Percentiles rank a stretch among this genome's conserved stretches.
phyloP scores from a whole-genome alignment of 192 early-diverging fungal species.

The Bifiguratus adelaidae region DNA sequence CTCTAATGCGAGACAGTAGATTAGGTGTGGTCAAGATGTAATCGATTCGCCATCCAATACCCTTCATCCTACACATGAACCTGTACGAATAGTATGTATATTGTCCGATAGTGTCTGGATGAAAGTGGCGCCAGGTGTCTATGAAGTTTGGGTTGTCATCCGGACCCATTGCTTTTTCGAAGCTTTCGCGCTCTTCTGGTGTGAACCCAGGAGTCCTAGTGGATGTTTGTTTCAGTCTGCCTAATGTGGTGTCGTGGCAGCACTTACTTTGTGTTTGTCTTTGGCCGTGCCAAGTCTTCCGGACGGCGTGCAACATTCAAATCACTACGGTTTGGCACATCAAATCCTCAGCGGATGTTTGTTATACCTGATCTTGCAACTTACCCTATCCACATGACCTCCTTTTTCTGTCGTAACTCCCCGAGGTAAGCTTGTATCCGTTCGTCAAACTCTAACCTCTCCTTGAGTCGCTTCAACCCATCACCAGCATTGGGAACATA shows the following conservation, averaged over 20 bases:
- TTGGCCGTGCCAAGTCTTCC: constrained; percentile 64
- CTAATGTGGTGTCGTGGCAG: background rate
- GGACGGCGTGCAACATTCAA: constrained; percentile 77
- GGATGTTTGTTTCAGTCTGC: background rate
- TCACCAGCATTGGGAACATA: constrained; percentile 80
- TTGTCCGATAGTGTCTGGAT: constrained; percentile 48
- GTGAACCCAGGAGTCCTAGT: constrained; percentile 71
- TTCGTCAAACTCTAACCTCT: constrained; percentile 50
- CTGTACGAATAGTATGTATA: constrained; percentile 79
- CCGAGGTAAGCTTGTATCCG: constrained; percentile 55
- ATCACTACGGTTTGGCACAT: constrained; percentile 26
- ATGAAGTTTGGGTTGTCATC: constrained; percentile 41
- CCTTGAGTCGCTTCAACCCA: constrained; percentile 55
- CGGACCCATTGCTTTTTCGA: constrained; percentile 36
- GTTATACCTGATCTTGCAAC: background rate
- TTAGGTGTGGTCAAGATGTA: constrained; percentile 67
- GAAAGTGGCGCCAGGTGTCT: constrained; percentile 63
- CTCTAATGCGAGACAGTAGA: constrained; percentile 41
- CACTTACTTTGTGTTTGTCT: constrained; percentile 51
- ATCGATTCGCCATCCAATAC: constrained; percentile 77
- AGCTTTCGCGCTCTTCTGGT: constrained; percentile 65
- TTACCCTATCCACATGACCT: constrained; percentile 70
- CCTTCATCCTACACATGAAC: constrained; percentile 56
- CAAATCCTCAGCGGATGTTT: background rate
- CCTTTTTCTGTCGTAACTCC: constrained; percentile 55